Evolutionary conservation across 2,329 filamentous ascomycete genomes (phyloP), one percentile per base, ranked within the genome.

Genomic region (Beauveria brongniartii): DNA sequence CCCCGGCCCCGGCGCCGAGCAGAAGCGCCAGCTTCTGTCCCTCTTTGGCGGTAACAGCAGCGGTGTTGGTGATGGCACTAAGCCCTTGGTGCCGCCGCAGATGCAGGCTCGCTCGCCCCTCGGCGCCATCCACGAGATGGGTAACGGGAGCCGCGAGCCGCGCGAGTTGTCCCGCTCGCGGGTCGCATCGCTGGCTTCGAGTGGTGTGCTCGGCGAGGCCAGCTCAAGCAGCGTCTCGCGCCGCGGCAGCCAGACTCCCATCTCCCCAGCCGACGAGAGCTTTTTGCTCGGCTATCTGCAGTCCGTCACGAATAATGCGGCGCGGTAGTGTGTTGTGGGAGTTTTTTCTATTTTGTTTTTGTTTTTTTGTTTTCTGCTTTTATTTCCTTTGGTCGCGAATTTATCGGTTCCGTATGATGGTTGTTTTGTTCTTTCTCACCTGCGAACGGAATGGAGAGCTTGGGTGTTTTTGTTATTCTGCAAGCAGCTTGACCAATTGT

Each of bases 221-320:
- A 63, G 54, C 2, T 64, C 65, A 10, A 66, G 64, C n/a, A 64
- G 64, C 28, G 50, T 65, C 26, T 75, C 74, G 43, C 74, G 78
- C 46, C 75, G 80, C 12, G 77, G 77, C 20, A 82, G 78, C 63
- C 77, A 81, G 68, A 78, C 79, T 37, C 77, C 82, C 14, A 84
- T 86, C 50, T 88, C 87, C 4, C 83, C 89, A 0, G 87, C 84
- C 0, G 87, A 94, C 66, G 87, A 89, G 69, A 86, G 80, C 18
- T 94, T 94, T 67, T 75, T 95, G 69, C 78, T 94, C 56, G 87
- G 83, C 10, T 94, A 91, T 69, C 75, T 95, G 67, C 84, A 90
- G 64, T 78, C 78, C 28, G 77, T 79, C 3, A 78, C 79, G 12
- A 74, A 75, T 41, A 75, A 68, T 48, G 70, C 71, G n/a, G 69